Evolutionary conservation across 148 eudicot species (phyloP).

Genomic region (Agrostemma githago): DNA sequence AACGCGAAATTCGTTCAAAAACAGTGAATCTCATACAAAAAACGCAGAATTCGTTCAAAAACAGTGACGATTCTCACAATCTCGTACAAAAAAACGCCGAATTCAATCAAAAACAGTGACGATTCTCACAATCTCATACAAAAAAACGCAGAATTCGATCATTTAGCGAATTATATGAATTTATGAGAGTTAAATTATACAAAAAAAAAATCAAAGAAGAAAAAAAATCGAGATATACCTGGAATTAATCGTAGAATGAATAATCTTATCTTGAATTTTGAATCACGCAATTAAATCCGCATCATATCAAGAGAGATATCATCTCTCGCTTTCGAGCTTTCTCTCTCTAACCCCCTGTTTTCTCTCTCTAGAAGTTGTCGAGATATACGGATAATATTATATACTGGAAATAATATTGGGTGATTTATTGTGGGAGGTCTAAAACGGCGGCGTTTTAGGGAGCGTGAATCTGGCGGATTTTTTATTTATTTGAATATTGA

Average conservation of each 20-base stretch:
- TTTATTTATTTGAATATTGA: not conserved
- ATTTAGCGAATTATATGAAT: too few relatives aligned
- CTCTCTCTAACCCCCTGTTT: not conserved
- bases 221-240: not conserved
- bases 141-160: not conserved
- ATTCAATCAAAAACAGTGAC: too few relatives aligned
- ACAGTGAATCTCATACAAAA: not conserved
- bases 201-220: too few relatives aligned
- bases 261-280: not conserved
- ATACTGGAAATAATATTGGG: not conserved
- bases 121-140: too few relatives aligned
- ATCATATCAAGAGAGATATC: not conserved
- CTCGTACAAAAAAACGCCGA: not conserved
- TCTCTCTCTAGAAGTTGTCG: not conserved
- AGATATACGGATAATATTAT: slow-evolving; percentile 3
- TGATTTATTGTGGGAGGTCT: not conserved
- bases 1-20: too few relatives aligned
- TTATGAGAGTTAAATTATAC: too few relatives aligned
- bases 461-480: slow-evolving; percentile 9
- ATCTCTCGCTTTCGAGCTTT: not conserved
- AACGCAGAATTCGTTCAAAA: not conserved
- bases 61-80: too few relatives aligned
- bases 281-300: not conserved
- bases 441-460: slow-evolving; percentile 5
- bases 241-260: not conserved